Base-by-base conservation (phyloP, 2,329 filamentous ascomycete genomes). In the Hypomyces rosellus region DNA sequence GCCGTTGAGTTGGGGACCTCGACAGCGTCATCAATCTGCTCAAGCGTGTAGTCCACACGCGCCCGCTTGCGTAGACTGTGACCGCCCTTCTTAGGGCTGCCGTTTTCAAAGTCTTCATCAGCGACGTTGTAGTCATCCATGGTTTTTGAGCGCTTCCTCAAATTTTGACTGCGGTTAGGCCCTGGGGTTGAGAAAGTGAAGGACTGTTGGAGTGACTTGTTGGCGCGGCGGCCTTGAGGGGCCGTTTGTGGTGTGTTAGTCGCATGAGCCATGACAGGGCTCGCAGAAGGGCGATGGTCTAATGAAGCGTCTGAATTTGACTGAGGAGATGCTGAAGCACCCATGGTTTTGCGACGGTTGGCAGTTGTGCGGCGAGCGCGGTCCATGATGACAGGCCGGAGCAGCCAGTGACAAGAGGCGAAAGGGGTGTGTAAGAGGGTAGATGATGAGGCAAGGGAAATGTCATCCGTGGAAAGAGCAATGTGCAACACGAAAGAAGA, bases 1-100 rank as follows among this genome's bases (percentile, higher is more conserved):
- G 64, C 61, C 15, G 65, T 62, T 8, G 63, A 65, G 63, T 61
- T 66, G 56, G 65, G 65, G 37, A 65, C 64, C 43, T 62, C 49
- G 39, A 63, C 63, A 40, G 80, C 76, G 53, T 79, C 75, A 49
- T 74, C 72, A 54, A 75, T 71, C 56, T 78, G 75, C 58, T 76
- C 73, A 59, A 74, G 69, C 34, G 75, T 77, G 68, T 82, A 82
- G 63, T 82, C 78, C 55, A 82, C 71, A 52, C 77, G 76, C 46
- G 75, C 69, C 48, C 78, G 72, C 63, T 77, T 80, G 55, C 79
- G 72, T 30, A 82, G 71, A 34, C 77, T 79, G 64, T 81, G 79
- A 45, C 79, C 78, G 47, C 79, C 78, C 62, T 82, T 82, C 48
- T 69, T 73, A 47, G 74, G 79, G 52, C 71, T 74, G 55, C 74